Evolutionary conservation across 2,329 filamentous ascomycete species (phyloP), one percentile per base, ranked within the genome.

Genomic region (Massarina eburnea): DNA sequence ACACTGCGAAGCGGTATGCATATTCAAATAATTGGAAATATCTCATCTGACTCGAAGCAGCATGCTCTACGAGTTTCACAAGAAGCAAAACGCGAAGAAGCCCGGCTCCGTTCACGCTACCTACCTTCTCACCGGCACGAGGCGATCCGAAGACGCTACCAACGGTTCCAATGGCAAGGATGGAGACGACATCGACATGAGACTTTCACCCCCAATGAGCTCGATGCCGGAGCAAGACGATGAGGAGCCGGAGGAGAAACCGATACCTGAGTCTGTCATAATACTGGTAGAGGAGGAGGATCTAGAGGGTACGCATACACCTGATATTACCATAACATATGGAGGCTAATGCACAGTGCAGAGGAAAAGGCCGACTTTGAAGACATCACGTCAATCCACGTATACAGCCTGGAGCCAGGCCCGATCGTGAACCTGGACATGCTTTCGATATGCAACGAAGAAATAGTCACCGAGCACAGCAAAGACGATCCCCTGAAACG

Each of bases 21-120:
- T 41, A 26, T 19, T 9, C 15, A 17, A 33, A 24, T 22, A 22
- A 41, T 34, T 10, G 27, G 7, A 33, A 22, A 33, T n/a, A 37
- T 21, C 26, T 27, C 6, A 33, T 32, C 63, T 67, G 15, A 70
- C 37, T 4, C 5, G 47, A 17, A 26, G 1, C 29, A 95, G 86
- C 68, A 95, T 94, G 81, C 82, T 91, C 14, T 95, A 83, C 71
- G 88, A 95, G 24, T 97, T 95, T 57, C 83, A 96, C 68, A 78
- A 80, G 51, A 81, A 78, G 45, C 88, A 95, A 66, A 95, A 91
- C 69, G 78, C 76, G 43, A 89, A 86, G 68, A 86, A 84, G 49
- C 79, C 87, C 0, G 80, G 83, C 18, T 85, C 83, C 20, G 77
- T 96, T n/a, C 83, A 95, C 72, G 94, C 92, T 35, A 96, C 91